phyloP scores from a whole-genome alignment of 2,329 filamentous ascomycete species.

The Calycina herbarum region DNA sequence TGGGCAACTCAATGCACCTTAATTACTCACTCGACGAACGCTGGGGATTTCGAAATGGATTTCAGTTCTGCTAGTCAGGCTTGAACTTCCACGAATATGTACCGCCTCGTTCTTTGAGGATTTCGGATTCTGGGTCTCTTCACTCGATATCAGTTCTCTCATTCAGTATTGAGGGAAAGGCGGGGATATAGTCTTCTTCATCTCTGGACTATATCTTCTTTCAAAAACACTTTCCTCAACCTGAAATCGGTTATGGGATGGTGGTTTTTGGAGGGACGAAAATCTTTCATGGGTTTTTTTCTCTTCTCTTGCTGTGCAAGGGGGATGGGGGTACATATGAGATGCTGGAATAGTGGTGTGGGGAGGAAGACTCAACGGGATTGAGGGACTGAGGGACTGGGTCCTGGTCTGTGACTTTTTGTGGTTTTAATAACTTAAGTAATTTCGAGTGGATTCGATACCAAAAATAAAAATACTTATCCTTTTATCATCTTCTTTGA shows the following conservation, averaged over 20 bases:
- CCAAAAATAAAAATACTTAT: no score
- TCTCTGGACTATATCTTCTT: conserved; percentile 1
- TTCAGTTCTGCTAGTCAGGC: neutral
- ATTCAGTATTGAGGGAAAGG: neutral
- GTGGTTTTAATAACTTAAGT: neutral
- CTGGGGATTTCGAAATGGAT: neutral
- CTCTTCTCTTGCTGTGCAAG: neutral
- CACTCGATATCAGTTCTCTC: neutral
- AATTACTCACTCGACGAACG: neutral
- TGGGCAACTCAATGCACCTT: neutral
- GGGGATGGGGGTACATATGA: neutral
- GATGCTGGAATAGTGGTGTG: neutral
- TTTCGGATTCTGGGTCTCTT: neutral
- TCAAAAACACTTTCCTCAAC: neutral
- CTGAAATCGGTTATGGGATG: neutral
- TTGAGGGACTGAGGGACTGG: neutral
- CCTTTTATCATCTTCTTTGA: neutral
- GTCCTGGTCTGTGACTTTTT: neutral
- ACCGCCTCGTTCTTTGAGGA: neutral
- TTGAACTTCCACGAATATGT: conserved; percentile 1
- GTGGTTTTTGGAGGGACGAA: neutral
- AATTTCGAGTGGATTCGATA: no score
- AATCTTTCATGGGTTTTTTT: neutral
- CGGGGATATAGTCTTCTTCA: neutral
- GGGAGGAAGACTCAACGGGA: neutral